A percentile compares a stretch with the other conserved stretches of the same genome.
Evolutionary conservation across 2,329 filamentous ascomycete genomes (phyloP).

Genomic region (Scedosporium boydii): DNA sequence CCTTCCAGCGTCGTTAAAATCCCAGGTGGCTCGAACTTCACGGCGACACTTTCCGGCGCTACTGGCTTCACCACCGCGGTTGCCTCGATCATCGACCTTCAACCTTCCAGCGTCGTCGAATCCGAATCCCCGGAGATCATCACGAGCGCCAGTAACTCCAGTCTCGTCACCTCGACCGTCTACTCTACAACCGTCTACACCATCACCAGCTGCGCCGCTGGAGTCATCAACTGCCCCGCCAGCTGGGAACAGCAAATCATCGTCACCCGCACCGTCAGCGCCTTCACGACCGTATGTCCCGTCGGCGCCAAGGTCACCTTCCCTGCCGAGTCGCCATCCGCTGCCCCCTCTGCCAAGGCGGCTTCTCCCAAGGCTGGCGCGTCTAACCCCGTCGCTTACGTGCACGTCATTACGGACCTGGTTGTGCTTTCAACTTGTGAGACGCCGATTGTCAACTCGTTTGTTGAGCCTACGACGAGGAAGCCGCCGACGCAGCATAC

Average conservation of each 20-base stretch:
- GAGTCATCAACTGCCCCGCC: slow-evolving; percentile 29
- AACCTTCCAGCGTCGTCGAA: too few relatives aligned
- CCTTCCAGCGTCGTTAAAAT: too few relatives aligned
- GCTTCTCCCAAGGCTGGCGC: neutral
- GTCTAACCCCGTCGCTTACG: neutral
- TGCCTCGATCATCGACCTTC: too few relatives aligned
- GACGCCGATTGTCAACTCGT: slow-evolving; percentile 8
- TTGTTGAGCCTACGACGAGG: slow-evolving; percentile 2
- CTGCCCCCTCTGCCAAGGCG: neutral
- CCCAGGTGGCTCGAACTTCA: neutral
- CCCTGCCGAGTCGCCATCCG: neutral
- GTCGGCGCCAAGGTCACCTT: slow-evolving; percentile 3
- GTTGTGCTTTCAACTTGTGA: neutral
- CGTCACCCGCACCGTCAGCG: slow-evolving; percentile 12
- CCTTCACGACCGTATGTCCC: slow-evolving; percentile 4
- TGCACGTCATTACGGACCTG: neutral
- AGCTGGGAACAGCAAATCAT: slow-evolving; percentile 23
- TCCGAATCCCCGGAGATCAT: slow-evolving; percentile 8
- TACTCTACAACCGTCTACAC: slow-evolving; percentile 17
- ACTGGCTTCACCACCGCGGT: neutral
- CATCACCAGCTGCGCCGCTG: slow-evolving; percentile 26
- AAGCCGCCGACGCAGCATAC: neutral
- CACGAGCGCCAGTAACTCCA: neutral
- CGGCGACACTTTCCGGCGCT: neutral
- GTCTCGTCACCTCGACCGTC: slow-evolving; percentile 14